Evolutionary conservation across 1,284 basidiomycete species (phyloP).

Genomic region (Dichomitus squalens): DNA sequence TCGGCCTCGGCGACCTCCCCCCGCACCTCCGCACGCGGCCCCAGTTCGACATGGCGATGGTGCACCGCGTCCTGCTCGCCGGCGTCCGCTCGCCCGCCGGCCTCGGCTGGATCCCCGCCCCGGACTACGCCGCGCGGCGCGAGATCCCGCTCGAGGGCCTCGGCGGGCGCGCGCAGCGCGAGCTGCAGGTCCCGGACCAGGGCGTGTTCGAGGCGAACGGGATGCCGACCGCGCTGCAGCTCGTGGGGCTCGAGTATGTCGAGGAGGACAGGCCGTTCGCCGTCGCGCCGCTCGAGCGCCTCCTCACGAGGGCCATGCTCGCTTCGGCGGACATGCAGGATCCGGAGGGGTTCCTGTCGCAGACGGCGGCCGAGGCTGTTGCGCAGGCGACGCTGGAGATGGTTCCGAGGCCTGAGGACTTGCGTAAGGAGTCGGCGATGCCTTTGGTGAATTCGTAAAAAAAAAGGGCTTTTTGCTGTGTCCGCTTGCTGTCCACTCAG

Average conservation of each 20-base stretch:
- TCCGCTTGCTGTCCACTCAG: too few relatives aligned
- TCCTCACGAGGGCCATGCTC: constrained; percentile 26
- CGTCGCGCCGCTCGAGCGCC: constrained; percentile 30
- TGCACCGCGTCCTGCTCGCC: constrained; percentile 18
- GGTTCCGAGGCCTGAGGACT: constrained; percentile 4
- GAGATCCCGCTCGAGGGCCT: not conserved
- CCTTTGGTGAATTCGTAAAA: not conserved
- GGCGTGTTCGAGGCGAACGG: constrained; percentile 3
- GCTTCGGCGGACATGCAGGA: not conserved
- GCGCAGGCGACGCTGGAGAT: constrained; percentile 13
- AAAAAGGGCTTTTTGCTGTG: too few relatives aligned
- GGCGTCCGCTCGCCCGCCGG: constrained; percentile 17
- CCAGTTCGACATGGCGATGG: constrained; percentile 10
- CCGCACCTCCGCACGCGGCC: not conserved
- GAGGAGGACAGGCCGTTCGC: constrained; percentile 9
- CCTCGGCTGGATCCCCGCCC: constrained; percentile 15
- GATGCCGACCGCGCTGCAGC: constrained; percentile 19
- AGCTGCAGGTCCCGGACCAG: not conserved
- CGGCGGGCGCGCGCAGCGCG: not conserved
- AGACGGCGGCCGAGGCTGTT: constrained; percentile 4
- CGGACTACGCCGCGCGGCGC: not conserved
- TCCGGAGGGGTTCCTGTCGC: constrained; percentile 7
- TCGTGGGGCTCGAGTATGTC: constrained; percentile 8
- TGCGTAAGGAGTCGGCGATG: not conserved
- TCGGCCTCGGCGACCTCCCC: constrained; percentile 23